Conservation (phyloP, 331 rosid genomes). For the Ulmus americana region DNA sequence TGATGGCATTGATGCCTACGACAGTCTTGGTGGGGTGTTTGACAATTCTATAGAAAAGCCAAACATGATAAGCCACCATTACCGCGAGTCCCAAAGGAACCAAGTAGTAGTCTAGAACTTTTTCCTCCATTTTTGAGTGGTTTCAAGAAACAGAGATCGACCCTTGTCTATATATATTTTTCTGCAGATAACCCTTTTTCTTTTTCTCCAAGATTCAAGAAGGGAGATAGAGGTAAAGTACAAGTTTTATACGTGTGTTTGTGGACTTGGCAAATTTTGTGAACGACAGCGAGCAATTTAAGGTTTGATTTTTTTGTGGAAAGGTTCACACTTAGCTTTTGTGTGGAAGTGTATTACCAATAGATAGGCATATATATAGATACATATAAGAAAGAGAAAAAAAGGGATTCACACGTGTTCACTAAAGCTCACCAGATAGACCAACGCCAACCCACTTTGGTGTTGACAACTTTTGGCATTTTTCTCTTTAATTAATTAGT, state of each 20-base stretch:
- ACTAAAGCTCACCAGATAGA: slow-evolving; percentile 3
- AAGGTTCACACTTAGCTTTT: neutral
- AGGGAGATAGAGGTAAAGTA: slow-evolving; percentile 15
- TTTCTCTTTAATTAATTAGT: neutral
- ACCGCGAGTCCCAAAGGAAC: slow-evolving; percentile 59
- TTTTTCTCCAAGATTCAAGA: neutral
- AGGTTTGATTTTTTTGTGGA: slow-evolving; percentile 4
- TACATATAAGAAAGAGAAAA: neutral
- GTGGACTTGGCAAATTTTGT: slow-evolving; percentile 11
- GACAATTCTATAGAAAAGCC: slow-evolving; percentile 54
- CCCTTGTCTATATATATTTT: neutral
- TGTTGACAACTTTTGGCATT: neutral
- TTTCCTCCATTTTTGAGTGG: slow-evolving; percentile 47
- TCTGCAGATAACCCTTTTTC: neutral
- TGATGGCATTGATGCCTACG: slow-evolving; percentile 72
- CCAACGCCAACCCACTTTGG: neutral
- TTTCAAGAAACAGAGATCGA: no score
- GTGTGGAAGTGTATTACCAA: neutral
- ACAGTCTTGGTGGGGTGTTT: slow-evolving; percentile 62
- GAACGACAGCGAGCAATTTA: neutral
- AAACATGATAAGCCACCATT: slow-evolving; percentile 56
- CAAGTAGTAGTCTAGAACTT: slow-evolving; percentile 40
- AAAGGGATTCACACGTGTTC: slow-evolving; percentile 21
- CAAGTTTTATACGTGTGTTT: slow-evolving; percentile 30
- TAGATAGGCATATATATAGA: neutral